Conservation (phyloP, 345 rosid species). For the Eucalyptus pauciflora region DNA sequence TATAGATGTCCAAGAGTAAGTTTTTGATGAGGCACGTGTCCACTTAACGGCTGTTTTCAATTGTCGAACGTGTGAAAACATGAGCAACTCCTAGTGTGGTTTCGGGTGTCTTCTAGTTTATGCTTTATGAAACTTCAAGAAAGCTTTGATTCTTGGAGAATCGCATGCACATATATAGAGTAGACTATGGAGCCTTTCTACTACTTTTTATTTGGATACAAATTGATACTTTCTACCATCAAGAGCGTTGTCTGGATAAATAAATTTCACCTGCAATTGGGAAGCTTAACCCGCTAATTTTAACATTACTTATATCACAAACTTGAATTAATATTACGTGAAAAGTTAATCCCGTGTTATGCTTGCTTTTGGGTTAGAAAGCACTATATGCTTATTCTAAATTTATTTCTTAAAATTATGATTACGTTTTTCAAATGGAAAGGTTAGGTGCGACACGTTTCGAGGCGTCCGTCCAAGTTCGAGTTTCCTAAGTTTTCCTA, state of each 20-base stretch:
- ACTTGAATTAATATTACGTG: background rate
- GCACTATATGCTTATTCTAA: background rate
- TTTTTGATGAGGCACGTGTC: background rate
- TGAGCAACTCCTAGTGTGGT: too few relatives aligned
- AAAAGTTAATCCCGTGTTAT: background rate
- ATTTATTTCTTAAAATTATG: background rate
- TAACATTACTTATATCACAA: background rate
- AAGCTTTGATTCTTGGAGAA: too few relatives aligned
- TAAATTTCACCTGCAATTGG: too few relatives aligned
- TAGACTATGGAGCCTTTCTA: too few relatives aligned
- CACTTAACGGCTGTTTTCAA: background rate
- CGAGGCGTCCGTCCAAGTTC: background rate
- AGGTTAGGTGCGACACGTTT: background rate
- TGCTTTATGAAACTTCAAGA: too few relatives aligned
- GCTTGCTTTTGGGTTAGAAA: background rate
- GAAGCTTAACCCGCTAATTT: background rate
- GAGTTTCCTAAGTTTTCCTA: background rate
- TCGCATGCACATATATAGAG: too few relatives aligned
- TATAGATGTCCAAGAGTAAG: background rate
- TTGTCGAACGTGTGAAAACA: background rate
- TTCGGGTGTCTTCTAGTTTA: too few relatives aligned
- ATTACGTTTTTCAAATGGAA: background rate
- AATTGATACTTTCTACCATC: too few relatives aligned
- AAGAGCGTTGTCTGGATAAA: too few relatives aligned
- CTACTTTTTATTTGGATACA: too few relatives aligned